Conservation (phyloP, 371 early-diverging fungal genomes). For the Mucor velutinosus region DNA sequence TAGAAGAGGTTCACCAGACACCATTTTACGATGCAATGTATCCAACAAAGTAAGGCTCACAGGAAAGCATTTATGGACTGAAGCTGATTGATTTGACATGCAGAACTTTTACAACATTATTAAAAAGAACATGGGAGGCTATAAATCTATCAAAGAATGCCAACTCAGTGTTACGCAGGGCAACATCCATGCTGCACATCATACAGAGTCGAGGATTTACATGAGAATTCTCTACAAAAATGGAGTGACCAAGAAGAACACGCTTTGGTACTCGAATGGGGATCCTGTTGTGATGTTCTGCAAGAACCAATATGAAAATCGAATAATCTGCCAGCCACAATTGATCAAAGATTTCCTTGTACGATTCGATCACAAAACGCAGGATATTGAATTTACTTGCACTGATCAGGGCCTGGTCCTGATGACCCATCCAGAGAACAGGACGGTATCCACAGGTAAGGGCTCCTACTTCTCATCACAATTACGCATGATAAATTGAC, state of each 20-base stretch:
- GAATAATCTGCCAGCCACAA: neutral
- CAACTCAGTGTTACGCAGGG: slow-evolving; percentile 3
- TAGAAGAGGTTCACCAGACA: neutral
- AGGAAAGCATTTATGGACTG: neutral
- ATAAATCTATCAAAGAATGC: neutral
- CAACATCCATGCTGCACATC: neutral
- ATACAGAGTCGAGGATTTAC: neutral
- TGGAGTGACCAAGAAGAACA: slow-evolving; percentile 16
- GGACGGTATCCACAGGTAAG: neutral
- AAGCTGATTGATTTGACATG: neutral
- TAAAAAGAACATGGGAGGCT: slow-evolving; percentile 8
- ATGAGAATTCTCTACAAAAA: slow-evolving; percentile 11
- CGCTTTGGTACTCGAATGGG: slow-evolving; percentile 10
- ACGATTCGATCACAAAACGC: slow-evolving; percentile 5
- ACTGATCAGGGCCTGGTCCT: neutral
- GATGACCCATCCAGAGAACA: slow-evolving; percentile 5
- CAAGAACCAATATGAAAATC: neutral
- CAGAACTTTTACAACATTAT: slow-evolving; percentile 15
- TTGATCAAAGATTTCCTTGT: neutral
- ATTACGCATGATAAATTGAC: neutral
- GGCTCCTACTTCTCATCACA: neutral
- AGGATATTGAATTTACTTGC: slow-evolving; percentile 6
- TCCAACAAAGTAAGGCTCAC: slow-evolving; percentile 5
- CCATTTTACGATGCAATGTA: slow-evolving; percentile 1
- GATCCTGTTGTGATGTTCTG: slow-evolving; percentile 9